Conservation (phyloP, 164 flowering plant species). For the Cinnamomum chago region DNA sequence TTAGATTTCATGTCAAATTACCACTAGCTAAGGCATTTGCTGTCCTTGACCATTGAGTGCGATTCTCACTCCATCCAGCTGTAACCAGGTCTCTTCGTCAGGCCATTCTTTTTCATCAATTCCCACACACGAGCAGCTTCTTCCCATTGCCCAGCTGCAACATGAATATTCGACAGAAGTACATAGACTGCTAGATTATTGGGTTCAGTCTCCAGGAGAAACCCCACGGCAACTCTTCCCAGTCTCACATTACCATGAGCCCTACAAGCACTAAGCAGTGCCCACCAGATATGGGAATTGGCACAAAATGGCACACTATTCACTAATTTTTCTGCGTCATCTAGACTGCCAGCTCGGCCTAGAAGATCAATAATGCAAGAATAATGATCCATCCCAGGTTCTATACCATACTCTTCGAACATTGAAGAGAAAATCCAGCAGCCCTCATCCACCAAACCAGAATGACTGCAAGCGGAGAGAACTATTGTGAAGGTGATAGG, state of each 20-base stretch:
- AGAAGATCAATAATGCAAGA: conserved; percentile 60
- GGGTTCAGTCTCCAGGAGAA: conserved; percentile 41
- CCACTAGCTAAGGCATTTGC: too few species aligned
- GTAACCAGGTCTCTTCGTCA: conserved; percentile 44
- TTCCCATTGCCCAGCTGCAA: conserved; percentile 57
- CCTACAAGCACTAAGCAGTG: conserved; percentile 60
- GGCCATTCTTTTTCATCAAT: conserved; percentile 31
- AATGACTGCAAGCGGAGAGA: conserved; percentile 70
- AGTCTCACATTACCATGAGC: conserved; percentile 51
- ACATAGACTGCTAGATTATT: conserved; percentile 50
- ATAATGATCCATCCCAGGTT: conserved; percentile 51
- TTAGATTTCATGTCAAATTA: too few species aligned
- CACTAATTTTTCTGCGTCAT: conserved; percentile 50
- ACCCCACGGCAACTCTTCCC: conserved; percentile 47
- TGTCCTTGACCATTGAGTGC: too few species aligned
- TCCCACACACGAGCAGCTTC: conserved; percentile 48
- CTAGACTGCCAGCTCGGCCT: conserved; percentile 51
- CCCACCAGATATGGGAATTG: conserved; percentile 47
- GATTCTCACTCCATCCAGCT: too few species aligned
- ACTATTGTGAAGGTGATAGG: conserved; percentile 54
- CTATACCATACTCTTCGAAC: conserved; percentile 38
- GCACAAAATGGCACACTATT: conserved; percentile 22
- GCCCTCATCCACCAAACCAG: conserved; percentile 59
- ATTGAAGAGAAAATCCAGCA: conserved; percentile 41
- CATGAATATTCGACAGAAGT: conserved; percentile 46